These are phyloP conservation scores for Fomes fomentarius DNA, from an alignment of 1,284 basidiomycete genomes.

Conservation along the genomic window DNA sequence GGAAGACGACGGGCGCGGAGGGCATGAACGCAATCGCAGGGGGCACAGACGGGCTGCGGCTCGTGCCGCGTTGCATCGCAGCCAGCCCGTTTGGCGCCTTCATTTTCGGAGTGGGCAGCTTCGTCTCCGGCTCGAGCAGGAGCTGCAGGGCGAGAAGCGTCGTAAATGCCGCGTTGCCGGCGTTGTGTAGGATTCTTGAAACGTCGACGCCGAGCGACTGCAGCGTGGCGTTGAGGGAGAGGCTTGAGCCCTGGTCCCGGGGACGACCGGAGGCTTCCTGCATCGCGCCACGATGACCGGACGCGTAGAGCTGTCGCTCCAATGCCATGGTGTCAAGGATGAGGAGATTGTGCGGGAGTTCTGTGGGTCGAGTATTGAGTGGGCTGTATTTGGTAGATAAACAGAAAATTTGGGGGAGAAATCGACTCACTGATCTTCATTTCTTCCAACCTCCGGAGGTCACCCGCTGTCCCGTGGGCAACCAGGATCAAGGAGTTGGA, in stretches of 20 bases:
- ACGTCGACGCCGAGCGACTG: slow-evolving; percentile 50
- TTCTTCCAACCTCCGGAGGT: slow-evolving; percentile 66
- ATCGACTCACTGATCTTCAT: slow-evolving; percentile 70
- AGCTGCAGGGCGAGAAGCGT: slow-evolving; percentile 64
- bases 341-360: slow-evolving; percentile 75
- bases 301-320: slow-evolving; percentile 61
- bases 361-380: slow-evolving; percentile 35
- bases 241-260: slow-evolving; percentile 49
- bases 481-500: slow-evolving; percentile 79
- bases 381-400: not conserved
- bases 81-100: slow-evolving; percentile 18
- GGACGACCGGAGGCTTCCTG: slow-evolving; percentile 54
- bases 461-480: slow-evolving; percentile 62
- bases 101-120: slow-evolving; percentile 28
- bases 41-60: slow-evolving; percentile 25
- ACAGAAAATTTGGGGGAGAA: no score
- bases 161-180: slow-evolving; percentile 76
- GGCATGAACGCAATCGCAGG: slow-evolving; percentile 26
- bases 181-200: slow-evolving; percentile 57
- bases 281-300: slow-evolving; percentile 62
- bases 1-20: slow-evolving; percentile 15
- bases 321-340: slow-evolving; percentile 67
- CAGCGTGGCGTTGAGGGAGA: slow-evolving; percentile 59
- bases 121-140: slow-evolving; percentile 55
- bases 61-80: slow-evolving; percentile 23